These are phyloP conservation scores for Xylaria palmicola DNA, from an alignment of 495 filamentous ascomycete genomes.

Conservation along the genomic window DNA sequence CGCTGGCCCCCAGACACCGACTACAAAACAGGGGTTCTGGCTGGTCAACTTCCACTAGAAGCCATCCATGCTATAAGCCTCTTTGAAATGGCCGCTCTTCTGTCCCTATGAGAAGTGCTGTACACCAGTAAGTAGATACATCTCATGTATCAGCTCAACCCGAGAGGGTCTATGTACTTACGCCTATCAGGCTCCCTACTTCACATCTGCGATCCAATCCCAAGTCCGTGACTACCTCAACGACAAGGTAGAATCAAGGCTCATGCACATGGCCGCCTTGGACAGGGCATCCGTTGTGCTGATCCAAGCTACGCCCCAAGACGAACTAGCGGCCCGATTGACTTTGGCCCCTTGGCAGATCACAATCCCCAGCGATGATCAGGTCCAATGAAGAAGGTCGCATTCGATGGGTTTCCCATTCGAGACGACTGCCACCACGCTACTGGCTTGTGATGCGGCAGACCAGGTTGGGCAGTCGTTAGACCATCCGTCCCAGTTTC, in stretches of 20 bases:
- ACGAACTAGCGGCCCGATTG: not conserved
- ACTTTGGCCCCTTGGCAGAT: not conserved
- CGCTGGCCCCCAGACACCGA: too few relatives aligned
- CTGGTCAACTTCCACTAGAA: too few relatives aligned
- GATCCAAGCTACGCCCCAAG: not conserved
- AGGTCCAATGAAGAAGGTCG: conserved; percentile 25
- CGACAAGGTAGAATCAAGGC: not conserved
- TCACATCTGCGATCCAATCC: too few relatives aligned
- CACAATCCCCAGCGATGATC: not conserved
- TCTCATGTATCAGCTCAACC: too few relatives aligned
- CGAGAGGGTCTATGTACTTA: too few relatives aligned
- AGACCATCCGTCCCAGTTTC: conserved; percentile 7
- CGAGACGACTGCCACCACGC: conserved; percentile 21
- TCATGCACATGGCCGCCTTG: not conserved
- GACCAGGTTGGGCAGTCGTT: conserved; percentile 1
- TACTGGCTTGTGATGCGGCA: conserved; percentile 20
- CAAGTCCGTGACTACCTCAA: too few relatives aligned
- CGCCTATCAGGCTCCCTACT: too few relatives aligned
- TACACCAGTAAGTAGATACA: too few relatives aligned
- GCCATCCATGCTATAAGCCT: too few relatives aligned
- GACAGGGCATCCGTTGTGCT: not conserved
- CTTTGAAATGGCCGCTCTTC: too few relatives aligned
- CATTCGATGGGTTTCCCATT: conserved; percentile 11
- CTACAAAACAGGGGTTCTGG: too few relatives aligned
- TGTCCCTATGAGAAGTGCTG: too few relatives aligned